Conservation (phyloP, 2,329 filamentous ascomycete genomes). For the Neofusicoccum cordaticola region DNA sequence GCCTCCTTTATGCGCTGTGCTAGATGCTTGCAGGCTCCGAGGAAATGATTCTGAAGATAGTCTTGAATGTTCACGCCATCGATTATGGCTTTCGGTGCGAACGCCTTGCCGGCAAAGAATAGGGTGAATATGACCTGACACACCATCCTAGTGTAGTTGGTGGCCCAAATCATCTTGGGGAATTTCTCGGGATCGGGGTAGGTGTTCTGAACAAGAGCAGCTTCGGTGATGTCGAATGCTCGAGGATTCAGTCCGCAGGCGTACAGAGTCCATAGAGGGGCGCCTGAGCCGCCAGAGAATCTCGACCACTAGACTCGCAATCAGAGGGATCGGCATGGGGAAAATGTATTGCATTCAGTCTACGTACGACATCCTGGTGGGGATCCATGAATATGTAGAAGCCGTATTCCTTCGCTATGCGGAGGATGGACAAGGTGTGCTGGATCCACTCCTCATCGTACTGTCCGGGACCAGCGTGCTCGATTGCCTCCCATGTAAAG, state of each 20-base stretch:
- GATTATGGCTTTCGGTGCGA: constrained; percentile 93
- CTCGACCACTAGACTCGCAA: constrained; percentile 71
- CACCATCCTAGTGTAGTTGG: constrained; percentile 87
- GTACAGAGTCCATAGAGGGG: constrained; percentile 96
- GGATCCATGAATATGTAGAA: constrained; percentile 99
- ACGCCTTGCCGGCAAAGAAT: constrained; percentile 87
- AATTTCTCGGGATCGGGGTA: constrained; percentile 81
- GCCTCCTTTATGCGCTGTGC: constrained; percentile 84
- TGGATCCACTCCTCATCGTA: constrained; percentile 94
- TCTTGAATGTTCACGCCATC: constrained; percentile 96
- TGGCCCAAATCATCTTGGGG: constrained; percentile 99
- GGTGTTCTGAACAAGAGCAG: constrained; percentile 91
- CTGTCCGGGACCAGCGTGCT: constrained; percentile 81
- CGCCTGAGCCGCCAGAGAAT: constrained; percentile 89
- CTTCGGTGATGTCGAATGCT: constrained; percentile 81
- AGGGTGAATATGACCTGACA: constrained; percentile 90
- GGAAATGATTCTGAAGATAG: constrained; percentile 83
- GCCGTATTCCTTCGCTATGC: constrained; percentile 81
- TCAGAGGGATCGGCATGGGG: constrained; percentile 21
- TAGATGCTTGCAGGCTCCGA: constrained; percentile 75
- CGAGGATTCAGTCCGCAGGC: constrained; percentile 87
- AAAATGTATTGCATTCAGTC: neutral
- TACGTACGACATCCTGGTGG: constrained; percentile 88
- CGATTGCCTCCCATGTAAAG: constrained; percentile 99
- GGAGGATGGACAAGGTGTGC: constrained; percentile 81